phyloP scores from a whole-genome alignment of 2,329 filamentous ascomycete species.

The Xylariales sp. region DNA sequence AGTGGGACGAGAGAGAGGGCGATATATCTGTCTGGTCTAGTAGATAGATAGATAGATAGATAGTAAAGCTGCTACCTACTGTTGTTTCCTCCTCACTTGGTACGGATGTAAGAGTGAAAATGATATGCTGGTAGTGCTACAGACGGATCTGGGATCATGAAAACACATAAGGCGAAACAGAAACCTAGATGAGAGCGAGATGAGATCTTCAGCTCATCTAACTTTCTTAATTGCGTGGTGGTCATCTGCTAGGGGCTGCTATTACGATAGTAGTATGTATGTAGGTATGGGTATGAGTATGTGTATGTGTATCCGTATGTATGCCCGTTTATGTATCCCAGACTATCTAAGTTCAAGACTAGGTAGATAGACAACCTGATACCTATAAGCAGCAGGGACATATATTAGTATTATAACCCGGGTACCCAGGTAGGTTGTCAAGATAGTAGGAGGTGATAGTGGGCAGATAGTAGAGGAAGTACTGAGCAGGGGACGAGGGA shows the following conservation, averaged over 20 bases:
- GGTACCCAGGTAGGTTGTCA: no score
- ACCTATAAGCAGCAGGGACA: no score
- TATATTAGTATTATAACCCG: no score
- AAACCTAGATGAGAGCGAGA: neutral
- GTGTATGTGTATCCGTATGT: conserved; percentile 19
- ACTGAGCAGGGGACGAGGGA: conserved; percentile 7
- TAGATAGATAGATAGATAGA: conserved; percentile 10
- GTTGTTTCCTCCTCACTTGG: conserved; percentile 12
- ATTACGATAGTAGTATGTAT: neutral
- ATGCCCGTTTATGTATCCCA: conserved; percentile 1
- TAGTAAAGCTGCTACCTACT: conserved; percentile 6
- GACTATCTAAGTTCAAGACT: neutral
- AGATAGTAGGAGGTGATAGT: no score
- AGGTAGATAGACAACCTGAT: neutral
- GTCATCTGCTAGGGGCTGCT: conserved; percentile 8
- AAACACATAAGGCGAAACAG: conserved; percentile 17
- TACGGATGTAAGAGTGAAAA: conserved; percentile 13
- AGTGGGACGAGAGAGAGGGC: conserved; percentile 32
- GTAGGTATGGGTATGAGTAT: no score
- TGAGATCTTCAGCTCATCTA: conserved; percentile 18
- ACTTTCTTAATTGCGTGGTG: conserved; percentile 9
- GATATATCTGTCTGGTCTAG: neutral
- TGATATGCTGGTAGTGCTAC: conserved; percentile 26
- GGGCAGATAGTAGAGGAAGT: neutral
- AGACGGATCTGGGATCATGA: conserved; percentile 22